Percentiles rank a stretch among this genome's conserved stretches.
These are phyloP conservation scores for Kingdonia uniflora DNA, from an alignment of 164 flowering plant species.

Conservation along the genomic window DNA sequence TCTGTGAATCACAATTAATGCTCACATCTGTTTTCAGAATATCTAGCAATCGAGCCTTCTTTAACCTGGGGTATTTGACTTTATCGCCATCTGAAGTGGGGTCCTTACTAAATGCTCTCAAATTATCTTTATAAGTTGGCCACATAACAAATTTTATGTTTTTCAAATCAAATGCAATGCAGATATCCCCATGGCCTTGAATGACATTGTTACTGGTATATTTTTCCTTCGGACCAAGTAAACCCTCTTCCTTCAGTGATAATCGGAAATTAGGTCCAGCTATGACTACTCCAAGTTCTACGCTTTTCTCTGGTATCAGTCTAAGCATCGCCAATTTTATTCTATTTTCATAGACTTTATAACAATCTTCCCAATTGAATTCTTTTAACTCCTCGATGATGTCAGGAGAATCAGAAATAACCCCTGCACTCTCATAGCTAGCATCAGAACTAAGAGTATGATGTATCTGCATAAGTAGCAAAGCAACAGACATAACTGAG, in stretches of 20 bases:
- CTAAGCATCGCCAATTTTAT: conserved; percentile 26
- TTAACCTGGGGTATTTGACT: conserved; percentile 17
- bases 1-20: conserved; percentile 28
- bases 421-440: conserved; percentile 9
- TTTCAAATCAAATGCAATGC: conserved; percentile 34
- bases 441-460: conserved; percentile 22
- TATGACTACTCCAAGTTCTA: conserved; percentile 49
- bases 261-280: conserved; percentile 51
- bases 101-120: conserved; percentile 14
- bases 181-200: conserved; percentile 18
- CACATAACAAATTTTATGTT: conserved; percentile 47
- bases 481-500: conserved; percentile 32
- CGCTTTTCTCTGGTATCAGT: conserved; percentile 44
- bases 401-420: conserved; percentile 21
- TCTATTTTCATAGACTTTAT: conserved; percentile 14
- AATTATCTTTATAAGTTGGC: conserved; percentile 38
- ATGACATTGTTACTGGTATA: conserved; percentile 5
- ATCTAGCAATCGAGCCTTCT: conserved; percentile 25
- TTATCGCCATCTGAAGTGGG: conserved; percentile 15
- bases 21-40: conserved; percentile 16
- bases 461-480: conserved; percentile 40
- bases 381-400: conserved; percentile 16
- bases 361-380: conserved; percentile 15
- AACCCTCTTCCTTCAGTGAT: conserved; percentile 28
- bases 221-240: conserved; percentile 12